Conservation (phyloP, 306 rosid species). For the Quercus suber region DNA sequence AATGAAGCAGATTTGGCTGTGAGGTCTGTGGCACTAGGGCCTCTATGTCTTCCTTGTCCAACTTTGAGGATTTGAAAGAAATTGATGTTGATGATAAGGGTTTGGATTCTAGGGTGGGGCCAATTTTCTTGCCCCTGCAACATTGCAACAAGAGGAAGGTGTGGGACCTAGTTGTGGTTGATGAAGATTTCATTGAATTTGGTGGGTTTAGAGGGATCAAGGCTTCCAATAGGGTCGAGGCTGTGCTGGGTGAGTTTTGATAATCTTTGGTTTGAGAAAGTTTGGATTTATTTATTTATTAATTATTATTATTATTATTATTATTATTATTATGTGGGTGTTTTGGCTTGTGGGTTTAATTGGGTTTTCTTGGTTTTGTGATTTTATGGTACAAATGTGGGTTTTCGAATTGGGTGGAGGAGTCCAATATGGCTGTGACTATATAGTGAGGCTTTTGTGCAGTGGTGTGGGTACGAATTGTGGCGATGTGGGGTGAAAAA, state of each 20-base stretch:
- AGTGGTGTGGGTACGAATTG: too few species aligned
- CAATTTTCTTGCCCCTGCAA: constrained; percentile 72
- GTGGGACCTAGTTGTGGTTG: constrained; percentile 19
- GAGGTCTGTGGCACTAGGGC: too few species aligned
- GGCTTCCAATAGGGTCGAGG: constrained; percentile 20
- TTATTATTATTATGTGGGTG: neutral
- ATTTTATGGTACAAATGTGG: neutral
- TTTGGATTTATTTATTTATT: neutral
- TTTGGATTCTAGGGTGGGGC: constrained; percentile 50
- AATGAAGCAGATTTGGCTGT: too few species aligned
- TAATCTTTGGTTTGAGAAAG: neutral
- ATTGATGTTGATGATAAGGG: constrained; percentile 26
- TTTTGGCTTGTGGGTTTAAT: neutral
- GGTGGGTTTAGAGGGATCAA: constrained; percentile 10
- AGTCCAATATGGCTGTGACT: constrained; percentile 18
- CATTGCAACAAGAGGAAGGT: constrained; percentile 48
- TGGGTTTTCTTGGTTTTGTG: constrained; percentile 5
- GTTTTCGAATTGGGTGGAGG: neutral
- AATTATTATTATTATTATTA: too few species aligned
- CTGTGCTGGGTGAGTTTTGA: constrained; percentile 29
- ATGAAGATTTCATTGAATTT: constrained; percentile 21
- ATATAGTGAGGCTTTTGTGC: constrained; percentile 27
- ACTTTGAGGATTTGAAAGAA: neutral
- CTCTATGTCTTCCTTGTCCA: too few species aligned
- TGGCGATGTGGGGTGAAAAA: too few species aligned